A percentile compares a stretch with the other conserved stretches of the same genome.
These are phyloP conservation scores for Talaromyces funiculosus DNA, from an alignment of 2,329 filamentous ascomycete genomes.

Conservation along the genomic window DNA sequence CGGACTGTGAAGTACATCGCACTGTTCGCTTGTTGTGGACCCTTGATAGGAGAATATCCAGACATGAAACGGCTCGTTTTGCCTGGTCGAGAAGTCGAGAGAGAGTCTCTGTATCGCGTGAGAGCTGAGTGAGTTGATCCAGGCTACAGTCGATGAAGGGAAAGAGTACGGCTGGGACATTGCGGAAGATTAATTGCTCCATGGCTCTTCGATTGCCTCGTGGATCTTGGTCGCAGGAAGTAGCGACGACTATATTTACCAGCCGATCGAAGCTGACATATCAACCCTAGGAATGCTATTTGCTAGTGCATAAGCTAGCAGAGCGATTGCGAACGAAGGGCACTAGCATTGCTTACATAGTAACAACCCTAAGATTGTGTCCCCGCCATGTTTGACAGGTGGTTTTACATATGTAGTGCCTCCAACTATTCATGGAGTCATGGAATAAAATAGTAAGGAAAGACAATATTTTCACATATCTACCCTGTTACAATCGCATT, in stretches of 20 bases:
- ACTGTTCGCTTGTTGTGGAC: background rate
- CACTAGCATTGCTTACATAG: no score
- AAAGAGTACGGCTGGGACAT: background rate
- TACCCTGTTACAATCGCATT: background rate
- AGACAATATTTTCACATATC: background rate
- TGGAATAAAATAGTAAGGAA: background rate
- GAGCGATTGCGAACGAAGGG: background rate
- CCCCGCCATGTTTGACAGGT: no score
- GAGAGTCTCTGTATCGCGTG: background rate
- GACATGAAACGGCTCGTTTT: background rate
- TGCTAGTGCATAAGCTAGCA: background rate
- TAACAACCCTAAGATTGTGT: no score
- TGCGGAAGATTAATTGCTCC: background rate
- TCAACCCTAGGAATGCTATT: background rate
- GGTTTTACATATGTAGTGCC: no score
- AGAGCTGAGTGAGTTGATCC: background rate
- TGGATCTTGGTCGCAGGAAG: background rate
- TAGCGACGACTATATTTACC: background rate
- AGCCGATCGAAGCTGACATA: background rate
- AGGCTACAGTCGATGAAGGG: slow-evolving; percentile 1
- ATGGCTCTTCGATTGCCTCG: background rate
- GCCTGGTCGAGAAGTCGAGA: background rate
- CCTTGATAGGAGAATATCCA: background rate
- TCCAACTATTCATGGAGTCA: no score
- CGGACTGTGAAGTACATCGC: background rate